phyloP scores from a whole-genome alignment of 2,329 filamentous ascomycete species.

The Ascochyta pisi region DNA sequence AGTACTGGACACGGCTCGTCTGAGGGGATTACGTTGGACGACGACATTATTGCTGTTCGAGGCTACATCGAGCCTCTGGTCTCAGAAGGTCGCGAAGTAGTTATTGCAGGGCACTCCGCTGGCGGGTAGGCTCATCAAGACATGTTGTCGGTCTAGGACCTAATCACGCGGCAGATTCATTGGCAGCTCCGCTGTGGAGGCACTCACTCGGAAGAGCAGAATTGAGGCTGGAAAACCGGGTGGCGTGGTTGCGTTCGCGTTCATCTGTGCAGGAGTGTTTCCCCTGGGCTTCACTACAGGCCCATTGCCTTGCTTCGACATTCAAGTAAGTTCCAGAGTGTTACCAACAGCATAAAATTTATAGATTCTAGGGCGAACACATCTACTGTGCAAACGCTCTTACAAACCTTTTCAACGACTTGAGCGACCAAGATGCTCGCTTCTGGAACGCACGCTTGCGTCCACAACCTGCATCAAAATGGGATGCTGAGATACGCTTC shows the following conservation, averaged over 20 bases:
- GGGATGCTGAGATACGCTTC: conserved; percentile 1
- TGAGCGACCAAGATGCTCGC: too few relatives aligned
- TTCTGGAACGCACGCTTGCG: neutral
- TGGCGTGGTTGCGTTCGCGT: neutral
- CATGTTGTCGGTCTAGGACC: too few relatives aligned
- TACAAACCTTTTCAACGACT: neutral
- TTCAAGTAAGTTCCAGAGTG: too few relatives aligned
- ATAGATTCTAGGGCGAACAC: neutral
- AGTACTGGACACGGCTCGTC: neutral
- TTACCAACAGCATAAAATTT: too few relatives aligned
- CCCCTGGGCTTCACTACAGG: neutral
- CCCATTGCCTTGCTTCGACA: neutral
- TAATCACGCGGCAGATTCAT: neutral
- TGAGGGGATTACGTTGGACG: neutral
- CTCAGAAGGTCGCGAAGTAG: neutral
- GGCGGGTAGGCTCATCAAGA: neutral
- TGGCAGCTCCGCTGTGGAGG: neutral
- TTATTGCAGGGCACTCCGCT: neutral
- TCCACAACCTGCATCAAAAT: neutral
- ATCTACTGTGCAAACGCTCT: neutral
- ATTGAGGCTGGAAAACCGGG: neutral
- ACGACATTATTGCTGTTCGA: neutral
- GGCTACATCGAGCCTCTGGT: neutral
- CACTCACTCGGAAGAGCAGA: neutral
- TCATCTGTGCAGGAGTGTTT: neutral